These are phyloP conservation scores for Starmera dryadoides DNA, from an alignment of 805 yeast species.

Conservation along the genomic window DNA sequence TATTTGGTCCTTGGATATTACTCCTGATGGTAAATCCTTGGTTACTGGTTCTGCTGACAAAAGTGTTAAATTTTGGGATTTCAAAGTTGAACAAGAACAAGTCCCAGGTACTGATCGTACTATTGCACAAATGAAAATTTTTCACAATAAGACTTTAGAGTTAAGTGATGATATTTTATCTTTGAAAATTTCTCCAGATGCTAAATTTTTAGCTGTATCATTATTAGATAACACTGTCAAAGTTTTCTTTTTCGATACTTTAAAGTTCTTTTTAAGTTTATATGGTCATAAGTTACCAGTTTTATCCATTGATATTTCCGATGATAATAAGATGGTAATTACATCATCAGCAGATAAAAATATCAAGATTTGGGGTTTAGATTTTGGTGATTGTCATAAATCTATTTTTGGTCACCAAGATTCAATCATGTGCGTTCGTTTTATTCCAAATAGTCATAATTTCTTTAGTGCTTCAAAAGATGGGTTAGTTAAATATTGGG, in stretches of 20 bases:
- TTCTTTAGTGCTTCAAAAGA: conserved; percentile 90
- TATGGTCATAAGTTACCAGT: conserved; percentile 98
- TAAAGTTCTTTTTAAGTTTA: conserved; percentile 80
- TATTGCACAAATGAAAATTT: conserved; percentile 47
- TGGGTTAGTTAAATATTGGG: conserved; percentile 91
- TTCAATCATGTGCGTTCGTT: conserved; percentile 81
- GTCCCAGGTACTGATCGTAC: conserved; percentile 61
- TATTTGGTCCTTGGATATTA: conserved; percentile 84
- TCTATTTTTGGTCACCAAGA: conserved; percentile 97
- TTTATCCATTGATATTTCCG: conserved; percentile 82
- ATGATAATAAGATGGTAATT: conserved; percentile 78
- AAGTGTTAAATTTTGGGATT: conserved; percentile 82
- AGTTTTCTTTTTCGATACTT: conserved; percentile 79
- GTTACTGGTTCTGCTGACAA: conserved; percentile 95
- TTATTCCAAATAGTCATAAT: conserved; percentile 79
- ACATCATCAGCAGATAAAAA: conserved; percentile 97
- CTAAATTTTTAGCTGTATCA: conserved; percentile 72
- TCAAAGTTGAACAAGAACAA: conserved; percentile 56
- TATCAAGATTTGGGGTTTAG: conserved; percentile 96
- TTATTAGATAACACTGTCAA: conserved; percentile 92
- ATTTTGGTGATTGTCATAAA: conserved; percentile 97
- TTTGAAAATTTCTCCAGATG: conserved; percentile 75
- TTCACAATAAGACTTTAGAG: conserved; percentile 78
- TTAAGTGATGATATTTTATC: conserved; percentile 78
- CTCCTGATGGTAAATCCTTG: conserved; percentile 76